Base-by-base conservation (phyloP, 495 filamentous ascomycete species). In the Penicillium canariense region DNA sequence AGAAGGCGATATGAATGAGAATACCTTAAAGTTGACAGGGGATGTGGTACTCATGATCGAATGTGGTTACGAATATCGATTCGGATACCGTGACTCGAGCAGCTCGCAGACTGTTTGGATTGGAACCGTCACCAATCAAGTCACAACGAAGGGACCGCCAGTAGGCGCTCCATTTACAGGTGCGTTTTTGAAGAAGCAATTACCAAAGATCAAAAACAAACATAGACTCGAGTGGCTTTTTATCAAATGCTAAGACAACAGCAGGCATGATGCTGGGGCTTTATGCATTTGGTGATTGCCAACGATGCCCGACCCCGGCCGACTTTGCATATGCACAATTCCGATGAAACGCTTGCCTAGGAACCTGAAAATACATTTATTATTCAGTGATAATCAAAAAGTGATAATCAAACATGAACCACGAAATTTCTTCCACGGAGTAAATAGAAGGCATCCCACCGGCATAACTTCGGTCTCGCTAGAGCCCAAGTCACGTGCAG, bases 251-350 rank as follows among this genome's bases (percentile, higher is more conserved):
- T 53, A 25, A 53, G 0, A 45, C 15, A 11, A 23, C 17, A 35
- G 4, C 20, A 54, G 57, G 57, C 12, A 60, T 74, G 65, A 74
- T 77, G 74, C 51, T 76, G 30, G 74, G 76, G 0, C 10, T 77
- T 17, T 78, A 78, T 61, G 55, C 69, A n/a, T 74, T 74, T 64
- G 74, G 73, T 11, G 70, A 75, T 31, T 56, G 64, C 0, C 71
- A 77, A 31, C 51, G 62, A n/a, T 71, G 68, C 34, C 53, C 72
- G 34, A 58, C 49, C 15, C 72, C 76, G 7, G 76, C 74, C 2
- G 76, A 77, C 44, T 77, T 78, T 59, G 50, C 49, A 18, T 71
- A 74, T 62, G 71, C 62, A 8, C 55, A 58, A n/a, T 58, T 70
- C 39, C 23, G 36, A 54, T 58, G 15, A 46, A 27, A 5, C 34